Conservation (phyloP, 1,284 basidiomycete genomes). For the Rhodotorula sp. region DNA sequence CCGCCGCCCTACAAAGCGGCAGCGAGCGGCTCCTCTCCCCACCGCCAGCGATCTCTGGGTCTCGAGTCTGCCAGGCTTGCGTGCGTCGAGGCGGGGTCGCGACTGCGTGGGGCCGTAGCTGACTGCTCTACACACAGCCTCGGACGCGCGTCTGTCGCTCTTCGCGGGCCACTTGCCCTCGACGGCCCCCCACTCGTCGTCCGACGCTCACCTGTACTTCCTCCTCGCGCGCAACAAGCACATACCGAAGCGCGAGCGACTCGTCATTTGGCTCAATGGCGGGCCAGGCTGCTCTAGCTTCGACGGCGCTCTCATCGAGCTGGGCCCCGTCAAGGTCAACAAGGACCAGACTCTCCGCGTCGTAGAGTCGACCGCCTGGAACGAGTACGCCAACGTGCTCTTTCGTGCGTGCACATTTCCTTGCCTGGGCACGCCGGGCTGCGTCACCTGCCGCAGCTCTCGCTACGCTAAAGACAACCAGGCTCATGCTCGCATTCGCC, state of each 20-base stretch:
- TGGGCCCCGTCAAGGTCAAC: constrained; percentile 70
- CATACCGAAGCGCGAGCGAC: constrained; percentile 76
- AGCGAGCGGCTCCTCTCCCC: constrained; percentile 6
- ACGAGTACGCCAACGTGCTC: constrained; percentile 94
- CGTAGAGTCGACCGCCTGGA: constrained; percentile 83
- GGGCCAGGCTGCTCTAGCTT: constrained; percentile 71
- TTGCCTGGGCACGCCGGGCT: no score
- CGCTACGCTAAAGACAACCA: no score
- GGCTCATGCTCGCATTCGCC: not conserved
- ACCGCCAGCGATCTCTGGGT: constrained; percentile 28
- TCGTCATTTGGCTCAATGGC: constrained; percentile 41
- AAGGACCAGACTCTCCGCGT: constrained; percentile 66
- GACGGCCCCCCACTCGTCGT: constrained; percentile 3
- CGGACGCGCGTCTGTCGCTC: constrained; percentile 25
- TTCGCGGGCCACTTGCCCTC: constrained; percentile 46
- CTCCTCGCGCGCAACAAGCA: constrained; percentile 85
- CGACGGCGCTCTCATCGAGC: constrained; percentile 74
- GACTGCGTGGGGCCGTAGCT: no score
- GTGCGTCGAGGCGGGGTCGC: not conserved
- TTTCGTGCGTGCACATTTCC: constrained; percentile 64
- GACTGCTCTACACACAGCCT: not conserved
- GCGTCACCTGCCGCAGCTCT: not conserved
- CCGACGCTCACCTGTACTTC: constrained; percentile 80
- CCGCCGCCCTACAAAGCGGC: not conserved
- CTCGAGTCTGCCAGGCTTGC: constrained; percentile 17